phyloP scores from a whole-genome alignment of 768 basidiomycete species.

The Russula vinacea region DNA sequence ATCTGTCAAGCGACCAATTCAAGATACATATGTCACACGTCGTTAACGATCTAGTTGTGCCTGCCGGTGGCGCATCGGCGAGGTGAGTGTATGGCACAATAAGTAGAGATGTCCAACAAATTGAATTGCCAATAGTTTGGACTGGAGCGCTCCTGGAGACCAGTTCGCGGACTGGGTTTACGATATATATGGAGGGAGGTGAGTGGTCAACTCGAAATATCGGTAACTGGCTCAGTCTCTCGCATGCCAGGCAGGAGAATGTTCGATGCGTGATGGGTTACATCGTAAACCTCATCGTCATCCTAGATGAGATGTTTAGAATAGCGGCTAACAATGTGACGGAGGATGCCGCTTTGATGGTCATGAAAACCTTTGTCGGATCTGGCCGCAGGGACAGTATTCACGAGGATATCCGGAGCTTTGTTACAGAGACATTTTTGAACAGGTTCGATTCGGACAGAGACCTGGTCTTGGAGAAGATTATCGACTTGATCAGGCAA shows the following conservation, averaged over 20 bases:
- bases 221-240: not conserved
- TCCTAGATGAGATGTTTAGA: not conserved
- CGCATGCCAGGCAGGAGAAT: not conserved
- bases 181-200: constrained; percentile 1
- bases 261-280: constrained; percentile 17
- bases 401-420: not conserved
- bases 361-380: not conserved
- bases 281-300: constrained; percentile 13
- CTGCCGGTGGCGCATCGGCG: not conserved
- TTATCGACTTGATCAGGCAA: constrained; percentile 16
- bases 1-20: constrained; percentile 6
- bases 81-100: not conserved
- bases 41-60: not conserved
- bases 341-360: too few species aligned
- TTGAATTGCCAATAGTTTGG: not conserved
- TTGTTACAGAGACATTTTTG: not conserved
- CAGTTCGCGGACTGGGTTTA: not conserved
- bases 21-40: constrained; percentile 6
- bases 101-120: not conserved
- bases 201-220: not conserved
- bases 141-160: not conserved
- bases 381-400: not conserved
- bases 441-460: not conserved
- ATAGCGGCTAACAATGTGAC: not conserved
- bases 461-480: constrained; percentile 19